These are phyloP conservation scores for Cryptococcus sp. DNA, from an alignment of 1,284 basidiomycete genomes.

Conservation along the genomic window DNA sequence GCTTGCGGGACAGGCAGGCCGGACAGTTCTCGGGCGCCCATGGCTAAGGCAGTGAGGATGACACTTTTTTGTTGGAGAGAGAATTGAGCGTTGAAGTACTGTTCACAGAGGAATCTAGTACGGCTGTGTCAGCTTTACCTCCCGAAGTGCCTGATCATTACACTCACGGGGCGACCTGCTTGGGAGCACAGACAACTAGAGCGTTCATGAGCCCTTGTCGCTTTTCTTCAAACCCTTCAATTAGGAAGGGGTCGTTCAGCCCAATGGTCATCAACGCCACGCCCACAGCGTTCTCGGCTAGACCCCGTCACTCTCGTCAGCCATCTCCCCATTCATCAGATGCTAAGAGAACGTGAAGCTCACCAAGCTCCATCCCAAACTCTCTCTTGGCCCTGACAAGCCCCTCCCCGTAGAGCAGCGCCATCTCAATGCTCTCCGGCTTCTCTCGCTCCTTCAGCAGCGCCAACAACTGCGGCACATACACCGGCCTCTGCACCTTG, in stretches of 20 bases:
- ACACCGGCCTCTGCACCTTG: conserved; percentile 71
- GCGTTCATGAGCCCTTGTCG: conserved; percentile 73
- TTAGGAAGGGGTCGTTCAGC: conserved; percentile 77
- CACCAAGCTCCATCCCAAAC: conserved; percentile 82
- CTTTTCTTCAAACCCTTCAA: conserved; percentile 72
- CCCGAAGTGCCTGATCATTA: not conserved
- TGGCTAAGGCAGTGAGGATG: conserved; percentile 78
- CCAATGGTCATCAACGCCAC: conserved; percentile 69
- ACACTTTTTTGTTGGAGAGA: conserved; percentile 76
- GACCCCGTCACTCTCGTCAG: not conserved
- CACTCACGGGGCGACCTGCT: conserved; percentile 71
- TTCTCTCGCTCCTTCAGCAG: conserved; percentile 68
- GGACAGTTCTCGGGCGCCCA: conserved; percentile 80
- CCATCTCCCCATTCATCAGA: not conserved
- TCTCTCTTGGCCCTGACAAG: conserved; percentile 73
- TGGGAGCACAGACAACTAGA: conserved; percentile 72
- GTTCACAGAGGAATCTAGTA: conserved; percentile 73
- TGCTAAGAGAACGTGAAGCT: conserved; percentile 13
- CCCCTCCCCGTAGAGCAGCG: conserved; percentile 69
- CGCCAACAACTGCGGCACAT: conserved; percentile 72
- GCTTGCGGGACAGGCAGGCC: conserved; percentile 58
- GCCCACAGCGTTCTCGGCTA: conserved; percentile 84
- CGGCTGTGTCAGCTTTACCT: conserved; percentile 1
- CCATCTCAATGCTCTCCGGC: conserved; percentile 72
- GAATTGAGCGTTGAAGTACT: conserved; percentile 89